Base-by-base conservation (phyloP, 2,329 filamentous ascomycete species). In the Verticillium nonalfalfae region DNA sequence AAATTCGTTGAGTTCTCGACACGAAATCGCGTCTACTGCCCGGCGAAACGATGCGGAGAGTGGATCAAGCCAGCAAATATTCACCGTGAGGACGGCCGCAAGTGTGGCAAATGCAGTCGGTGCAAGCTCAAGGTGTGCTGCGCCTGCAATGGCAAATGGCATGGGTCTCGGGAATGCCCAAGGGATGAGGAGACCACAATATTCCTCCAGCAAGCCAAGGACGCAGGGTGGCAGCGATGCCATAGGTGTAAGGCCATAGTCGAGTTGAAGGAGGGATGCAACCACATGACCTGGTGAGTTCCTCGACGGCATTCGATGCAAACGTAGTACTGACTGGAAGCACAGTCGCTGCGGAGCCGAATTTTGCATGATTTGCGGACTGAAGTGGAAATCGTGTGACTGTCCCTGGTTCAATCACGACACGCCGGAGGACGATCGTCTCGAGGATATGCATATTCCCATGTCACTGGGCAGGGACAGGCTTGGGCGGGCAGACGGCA, bases 301-400 rank as follows among this genome's bases (percentile, higher is more conserved):
- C 33, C 14, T 56, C 56, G 38, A 60, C 58, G 14, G 57, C 40
- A 31, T 34, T 18, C 57, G 18, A 54, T 14, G 26, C 7, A 39
- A 14, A 5, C 21, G 26, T 31, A 63, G 67, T 61, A 39, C 57
- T 57, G 60, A 57, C 34, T 64, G 55, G 5, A 71, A 57, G 34
- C 14, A 33, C 60, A 87, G 88, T 72, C 90, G 87, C 60, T 96
- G 93, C 70, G 88, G 85, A 60, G 90, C 90, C 34, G 85, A 96
- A 68, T 96, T 96, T 70, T 97, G 93, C 76, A 93, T 95, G 85
- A 82, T 91, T 33, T 97, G 93, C 71, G 92, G 90, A 26, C 72
- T 79, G 36, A 90, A 90, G 68, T 96, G 92, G 91, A 94, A 91
- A 75, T 87, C 81, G 1, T 96, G 92, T 70, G 86, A 90, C 59